phyloP scores from a whole-genome alignment of 2,329 filamentous ascomycete genomes.

The Rhynchosporium graminicola region DNA sequence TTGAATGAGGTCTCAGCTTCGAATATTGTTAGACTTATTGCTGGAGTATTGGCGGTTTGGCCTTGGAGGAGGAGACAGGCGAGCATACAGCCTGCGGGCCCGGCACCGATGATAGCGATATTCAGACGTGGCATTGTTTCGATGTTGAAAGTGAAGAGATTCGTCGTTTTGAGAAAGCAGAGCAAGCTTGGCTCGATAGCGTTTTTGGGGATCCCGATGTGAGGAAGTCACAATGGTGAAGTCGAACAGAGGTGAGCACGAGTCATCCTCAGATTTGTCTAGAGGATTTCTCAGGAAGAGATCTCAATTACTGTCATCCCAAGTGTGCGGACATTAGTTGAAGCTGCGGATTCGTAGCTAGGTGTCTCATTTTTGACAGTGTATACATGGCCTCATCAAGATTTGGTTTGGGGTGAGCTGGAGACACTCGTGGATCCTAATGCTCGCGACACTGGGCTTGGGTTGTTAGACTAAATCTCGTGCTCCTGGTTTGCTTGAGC shows the following conservation, averaged over 20 bases:
- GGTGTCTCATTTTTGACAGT: slow-evolving; percentile 50
- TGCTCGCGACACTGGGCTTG: slow-evolving; percentile 49
- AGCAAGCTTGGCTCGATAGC: background rate
- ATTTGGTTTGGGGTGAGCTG: slow-evolving; percentile 44
- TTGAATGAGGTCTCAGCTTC: slow-evolving; percentile 21
- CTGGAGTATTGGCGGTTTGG: background rate
- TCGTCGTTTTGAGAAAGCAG: background rate
- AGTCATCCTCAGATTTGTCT: background rate
- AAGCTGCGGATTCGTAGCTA: slow-evolving; percentile 45
- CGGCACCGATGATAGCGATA: slow-evolving; percentile 32
- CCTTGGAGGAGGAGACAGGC: slow-evolving; percentile 23
- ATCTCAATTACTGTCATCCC: slow-evolving; percentile 48
- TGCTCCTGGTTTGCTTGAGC: slow-evolving; percentile 41
- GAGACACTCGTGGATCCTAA: slow-evolving; percentile 49
- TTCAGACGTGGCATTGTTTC: slow-evolving; percentile 11
- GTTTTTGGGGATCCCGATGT: background rate
- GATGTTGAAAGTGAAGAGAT: background rate
- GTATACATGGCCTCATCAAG: slow-evolving; percentile 45
- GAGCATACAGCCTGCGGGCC: slow-evolving; percentile 27
- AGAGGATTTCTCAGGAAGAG: slow-evolving; percentile 33
- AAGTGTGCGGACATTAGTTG: slow-evolving; percentile 50
- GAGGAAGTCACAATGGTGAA: slow-evolving; percentile 3
- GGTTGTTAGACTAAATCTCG: slow-evolving; percentile 48
- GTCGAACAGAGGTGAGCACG: background rate
- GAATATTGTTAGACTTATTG: slow-evolving; percentile 25